These are phyloP conservation scores for Lachnellula suecica DNA, from an alignment of 2,329 filamentous ascomycete species.

Conservation along the genomic window DNA sequence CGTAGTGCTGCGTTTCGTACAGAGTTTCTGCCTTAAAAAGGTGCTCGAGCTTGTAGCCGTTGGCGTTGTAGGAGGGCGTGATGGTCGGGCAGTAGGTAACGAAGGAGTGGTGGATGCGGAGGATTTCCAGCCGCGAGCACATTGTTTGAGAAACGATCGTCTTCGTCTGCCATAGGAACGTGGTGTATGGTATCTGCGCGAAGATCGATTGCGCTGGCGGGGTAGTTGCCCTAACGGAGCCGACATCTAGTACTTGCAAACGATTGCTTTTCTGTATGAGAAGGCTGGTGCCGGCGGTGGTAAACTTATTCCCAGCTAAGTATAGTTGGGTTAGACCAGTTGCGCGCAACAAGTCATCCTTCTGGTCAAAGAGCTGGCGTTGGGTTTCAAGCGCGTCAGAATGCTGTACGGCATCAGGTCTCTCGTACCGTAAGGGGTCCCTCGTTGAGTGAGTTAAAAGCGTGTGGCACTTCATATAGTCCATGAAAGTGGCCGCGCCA, in stretches of 20 bases:
- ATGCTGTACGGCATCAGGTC: no score
- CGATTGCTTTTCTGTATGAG: conserved; percentile 44
- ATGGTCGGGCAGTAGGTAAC: conserved; percentile 52
- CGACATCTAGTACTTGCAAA: conserved; percentile 53
- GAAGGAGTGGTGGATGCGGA: conserved; percentile 60
- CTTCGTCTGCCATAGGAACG: conserved; percentile 6
- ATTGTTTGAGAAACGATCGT: conserved; percentile 36
- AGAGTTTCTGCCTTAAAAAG: conserved; percentile 37
- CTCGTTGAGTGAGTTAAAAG: no score
- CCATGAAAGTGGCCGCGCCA: not conserved
- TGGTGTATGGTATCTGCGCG: not conserved
- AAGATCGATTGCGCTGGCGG: not conserved
- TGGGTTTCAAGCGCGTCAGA: no score
- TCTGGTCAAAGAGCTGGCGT: conserved; percentile 44
- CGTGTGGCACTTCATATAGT: conserved; percentile 35
- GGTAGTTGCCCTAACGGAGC: conserved; percentile 34
- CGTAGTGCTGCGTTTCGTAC: conserved; percentile 32
- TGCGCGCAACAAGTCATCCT: conserved; percentile 41
- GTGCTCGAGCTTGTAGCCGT: conserved; percentile 26
- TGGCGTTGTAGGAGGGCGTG: not conserved
- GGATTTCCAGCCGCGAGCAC: conserved; percentile 50
- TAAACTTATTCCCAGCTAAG: conserved; percentile 50
- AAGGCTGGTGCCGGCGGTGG: conserved; percentile 41
- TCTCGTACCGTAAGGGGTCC: no score
- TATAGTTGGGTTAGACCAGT: conserved; percentile 53